A percentile compares a stretch with the other conserved stretches of the same genome.
Conservation (phyloP, 2,329 filamentous ascomycete genomes). For the Alternaria sp. region DNA sequence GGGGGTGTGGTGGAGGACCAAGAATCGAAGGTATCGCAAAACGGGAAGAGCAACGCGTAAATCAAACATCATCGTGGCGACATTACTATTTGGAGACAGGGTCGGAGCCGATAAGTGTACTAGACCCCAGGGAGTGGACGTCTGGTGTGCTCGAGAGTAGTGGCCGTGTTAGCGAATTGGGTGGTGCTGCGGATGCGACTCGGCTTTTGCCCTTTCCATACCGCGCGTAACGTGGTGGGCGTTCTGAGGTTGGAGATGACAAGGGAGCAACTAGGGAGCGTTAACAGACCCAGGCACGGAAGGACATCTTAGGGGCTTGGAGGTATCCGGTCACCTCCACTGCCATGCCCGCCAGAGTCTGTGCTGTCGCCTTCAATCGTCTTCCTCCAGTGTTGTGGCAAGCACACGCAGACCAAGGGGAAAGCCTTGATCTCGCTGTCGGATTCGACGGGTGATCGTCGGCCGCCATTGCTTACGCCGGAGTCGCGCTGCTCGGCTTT, state of each 20-base stretch:
- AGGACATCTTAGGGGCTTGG: constrained; percentile 33
- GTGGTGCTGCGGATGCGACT: constrained; percentile 10
- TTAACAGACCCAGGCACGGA: constrained; percentile 30
- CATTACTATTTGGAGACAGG: constrained; percentile 36
- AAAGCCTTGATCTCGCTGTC: constrained; percentile 94
- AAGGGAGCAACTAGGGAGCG: constrained; percentile 31
- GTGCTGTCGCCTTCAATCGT: constrained; percentile 84
- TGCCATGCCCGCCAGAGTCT: constrained; percentile 34
- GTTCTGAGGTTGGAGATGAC: constrained; percentile 21
- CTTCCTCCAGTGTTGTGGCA: constrained; percentile 95
- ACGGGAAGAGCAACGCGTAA: constrained; percentile 25
- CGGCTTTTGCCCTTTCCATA: constrained; percentile 2
- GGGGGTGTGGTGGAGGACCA: constrained; percentile 21
- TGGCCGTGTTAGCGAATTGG: constrained; percentile 21
- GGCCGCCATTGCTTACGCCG: constrained; percentile 82
- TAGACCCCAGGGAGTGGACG: constrained; percentile 36
- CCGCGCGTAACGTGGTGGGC: constrained; percentile 10
- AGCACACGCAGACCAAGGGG: constrained; percentile 92
- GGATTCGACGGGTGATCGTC: constrained; percentile 38
- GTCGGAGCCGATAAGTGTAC: constrained; percentile 38
- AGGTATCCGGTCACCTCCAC: constrained; percentile 43
- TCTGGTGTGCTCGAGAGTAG: constrained; percentile 22
- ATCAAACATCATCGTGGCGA: constrained; percentile 42
- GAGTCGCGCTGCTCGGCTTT: constrained; percentile 85
- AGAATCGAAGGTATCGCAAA: constrained; percentile 27